phyloP scores from a whole-genome alignment of 2,329 filamentous ascomycete genomes.

The Colletotrichum camelliae region DNA sequence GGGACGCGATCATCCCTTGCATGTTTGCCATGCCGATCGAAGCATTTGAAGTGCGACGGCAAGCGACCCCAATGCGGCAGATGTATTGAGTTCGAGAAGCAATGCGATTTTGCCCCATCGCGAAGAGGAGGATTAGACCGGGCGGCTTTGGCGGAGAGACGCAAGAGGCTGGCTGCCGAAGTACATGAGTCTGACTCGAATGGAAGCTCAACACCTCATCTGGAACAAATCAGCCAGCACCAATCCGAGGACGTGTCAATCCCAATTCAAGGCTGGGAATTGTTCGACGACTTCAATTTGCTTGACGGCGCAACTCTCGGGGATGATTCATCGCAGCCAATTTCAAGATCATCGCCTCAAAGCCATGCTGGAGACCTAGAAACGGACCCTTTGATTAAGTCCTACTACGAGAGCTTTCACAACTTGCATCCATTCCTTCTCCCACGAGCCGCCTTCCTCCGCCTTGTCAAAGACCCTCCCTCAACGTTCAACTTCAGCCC shows the following conservation, averaged over 20 bases:
- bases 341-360: not conserved
- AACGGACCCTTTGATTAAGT: conserved; percentile 30
- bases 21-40: conserved; percentile 55
- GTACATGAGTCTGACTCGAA: not conserved
- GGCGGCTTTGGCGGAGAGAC: conserved; percentile 30
- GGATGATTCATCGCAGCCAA: not conserved
- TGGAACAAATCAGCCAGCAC: not conserved
- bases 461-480: not conserved
- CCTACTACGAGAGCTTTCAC: conserved; percentile 42
- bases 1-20: conserved; percentile 40
- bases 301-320: not conserved
- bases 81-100: conserved; percentile 46
- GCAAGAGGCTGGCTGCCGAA: conserved; percentile 27
- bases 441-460: conserved; percentile 24
- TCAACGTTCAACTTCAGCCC: conserved; percentile 21
- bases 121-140: conserved; percentile 48
- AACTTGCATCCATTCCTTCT: conserved; percentile 34
- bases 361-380: not conserved
- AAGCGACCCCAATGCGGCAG: conserved; percentile 50
- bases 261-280: not conserved
- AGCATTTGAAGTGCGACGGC: conserved; percentile 60
- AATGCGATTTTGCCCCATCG: conserved; percentile 57
- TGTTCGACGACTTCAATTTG: not conserved
- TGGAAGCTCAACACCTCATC: not conserved
- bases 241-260: not conserved